Base-by-base conservation (phyloP, 2,329 filamentous ascomycete genomes). In the Fusarium xylarioides region DNA sequence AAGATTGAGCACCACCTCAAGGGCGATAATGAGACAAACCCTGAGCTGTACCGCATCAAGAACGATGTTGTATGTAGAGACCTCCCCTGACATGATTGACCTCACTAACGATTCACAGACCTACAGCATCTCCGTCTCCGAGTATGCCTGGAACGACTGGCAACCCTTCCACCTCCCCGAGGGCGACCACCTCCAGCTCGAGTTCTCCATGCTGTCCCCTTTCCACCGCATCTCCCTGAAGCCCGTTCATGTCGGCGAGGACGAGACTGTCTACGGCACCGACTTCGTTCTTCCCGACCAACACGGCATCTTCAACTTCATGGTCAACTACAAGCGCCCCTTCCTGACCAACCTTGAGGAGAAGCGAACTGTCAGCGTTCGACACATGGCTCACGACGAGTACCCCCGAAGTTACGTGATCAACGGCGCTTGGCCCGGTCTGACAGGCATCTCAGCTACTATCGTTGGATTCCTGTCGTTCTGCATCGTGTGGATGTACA, bases 241-340 rank as follows among this genome's bases (percentile, higher is more conserved):
- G 14, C 88, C 90, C 19, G 81, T 86, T 15, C 82, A 83, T 37
- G 86, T 86, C 32, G 92, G 91, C 4, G 82, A 87, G 61, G 91
- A 93, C 77, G 90, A 91, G 73, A 91, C 93, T 55, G 88, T 93
- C 70, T 99, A 92, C 86, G 88, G 88, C 71, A 88, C 89, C 50
- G 88, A 89, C 30, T 98, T 99, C 84, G 92, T 88, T 73, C 89
- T 95, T 8, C 96, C 96, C 9, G 96, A 99, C 82, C 96, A 99
- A 84, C 96, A 99, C 85, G 96, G 96, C 80, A 98, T 99, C 84
- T 99, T 98, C 89, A 97, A 97, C 85, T 98, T 99, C 89, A 91
- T 92, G 80, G 89, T 98, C 83, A 97, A 98, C 88, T 98, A 98
- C 88, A 97, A 97, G 87, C 91, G 96, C 11, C 95, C 95, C 3